Base-by-base conservation (phyloP, 371 early-diverging fungal species). In the Saksenaea vasiformis region DNA sequence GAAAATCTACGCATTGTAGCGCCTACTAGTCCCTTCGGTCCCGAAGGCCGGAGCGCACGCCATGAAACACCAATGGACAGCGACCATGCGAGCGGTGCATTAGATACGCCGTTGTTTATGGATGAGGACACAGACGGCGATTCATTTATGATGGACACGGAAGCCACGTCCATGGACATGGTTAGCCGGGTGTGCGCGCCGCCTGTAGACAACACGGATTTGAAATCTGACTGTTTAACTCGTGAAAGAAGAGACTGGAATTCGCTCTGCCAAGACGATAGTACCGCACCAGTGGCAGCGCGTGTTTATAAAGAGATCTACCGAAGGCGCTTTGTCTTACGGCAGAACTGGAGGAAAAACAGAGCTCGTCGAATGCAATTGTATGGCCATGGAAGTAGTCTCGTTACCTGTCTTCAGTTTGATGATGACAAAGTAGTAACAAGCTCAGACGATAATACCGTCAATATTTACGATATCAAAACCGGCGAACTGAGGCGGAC, bases 391-490 rank as follows among this genome's bases (percentile, higher is more conserved):
- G 87, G 85, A 9, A 83, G 83, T 35, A 80, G 88, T 61, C 95
- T 97, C 0, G 96, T 97, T 3, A 98, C 98, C 19, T 96, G 97
- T 66, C 79, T 98, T 47, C 95, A 96, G 73, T 95, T 97, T 77
- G 96, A 96, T 65, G 87, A 87, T 14, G 91, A 96, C 62, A 93
- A 95, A 73, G 91, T 98, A 39, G 89, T 98, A 17, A 89, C 91
- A 13, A 97, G 97, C 14, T 93, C 94, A 9, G 96, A 97, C 67
- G 95, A 95, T 55, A 83, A 87, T 58, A 79, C 86, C 14, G 93
- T 97, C 19, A 89, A 92, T 68, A 92, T 98, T 22, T 97, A 93
- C 68, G 92, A 95, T 68, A 90, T 91, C 5, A 76, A 73, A 11
- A 90, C 90, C 0, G 95, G 97, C n/a, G 73, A 78, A 28, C 71